Base-by-base conservation (phyloP, 305 asterid species). In the Rubia peregrina region DNA sequence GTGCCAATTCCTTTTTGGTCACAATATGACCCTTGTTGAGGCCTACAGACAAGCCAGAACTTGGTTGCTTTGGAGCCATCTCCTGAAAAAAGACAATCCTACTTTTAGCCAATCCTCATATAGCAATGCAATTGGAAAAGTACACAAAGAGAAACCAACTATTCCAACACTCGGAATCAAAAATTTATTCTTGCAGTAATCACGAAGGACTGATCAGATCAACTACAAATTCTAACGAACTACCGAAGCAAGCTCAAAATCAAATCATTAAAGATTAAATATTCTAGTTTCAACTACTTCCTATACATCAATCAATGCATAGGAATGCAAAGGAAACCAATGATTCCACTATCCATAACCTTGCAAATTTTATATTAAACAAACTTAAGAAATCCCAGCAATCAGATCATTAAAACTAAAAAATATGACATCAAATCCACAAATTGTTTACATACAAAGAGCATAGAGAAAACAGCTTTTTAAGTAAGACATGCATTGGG, bases 51-150 rank as follows among this genome's bases (percentile, higher is more conserved):
- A 79, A 74, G 53, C 83, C 83, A 9, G 75, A 49, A n/a, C 69
- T 67, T 16, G 76, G 76, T 75, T 62, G 82, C 53, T 78, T 74
- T 21, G 79, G 76, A 71, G 79, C 76, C 79, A 78, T 71, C 65
- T 53, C 75, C 75, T 76, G 61, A 6, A 65, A 66, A n/a, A 68
- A 16, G 0, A 2, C 5, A 49, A 49, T 68, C 44, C 10, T 16
- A 16, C 11, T 48, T 30, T 68, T 22, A 67, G 22, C 70, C 5
- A 43, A 21, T 21, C 13, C 49, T 66, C 9, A n/a, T 24, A 36
- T 11, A 26, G 2, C 19, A 16, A 14, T 46, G 44, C 62, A 68
- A n/a, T 22, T 67, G 26, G 44, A 48, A 26, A 22, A 24, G 14
- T 16, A 10, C 7, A 46, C 24, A 53, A 67, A 6, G n/a, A 12